phyloP scores from a whole-genome alignment of 2,329 filamentous ascomycete genomes.

The Coniella vitis region DNA sequence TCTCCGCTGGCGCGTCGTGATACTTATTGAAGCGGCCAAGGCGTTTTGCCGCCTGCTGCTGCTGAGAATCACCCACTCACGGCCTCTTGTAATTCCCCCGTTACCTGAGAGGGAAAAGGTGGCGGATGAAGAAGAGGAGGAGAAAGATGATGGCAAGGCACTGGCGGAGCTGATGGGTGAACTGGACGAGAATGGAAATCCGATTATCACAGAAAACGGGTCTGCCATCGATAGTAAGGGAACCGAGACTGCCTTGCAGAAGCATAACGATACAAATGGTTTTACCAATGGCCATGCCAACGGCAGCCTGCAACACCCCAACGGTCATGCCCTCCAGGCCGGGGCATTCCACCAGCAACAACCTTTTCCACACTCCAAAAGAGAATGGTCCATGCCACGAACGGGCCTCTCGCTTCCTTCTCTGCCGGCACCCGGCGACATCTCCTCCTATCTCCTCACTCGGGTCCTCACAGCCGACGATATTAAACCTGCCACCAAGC shows the following conservation, averaged over 20 bases:
- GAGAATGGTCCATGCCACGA: constrained; percentile 86
- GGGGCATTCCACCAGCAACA: not conserved
- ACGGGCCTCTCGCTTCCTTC: constrained; percentile 81
- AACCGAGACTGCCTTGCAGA: not conserved
- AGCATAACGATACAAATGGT: constrained; percentile 8
- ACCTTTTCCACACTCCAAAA: constrained; percentile 27
- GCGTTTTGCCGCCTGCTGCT: constrained; percentile 76
- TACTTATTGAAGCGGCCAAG: constrained; percentile 80
- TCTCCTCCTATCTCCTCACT: constrained; percentile 78
- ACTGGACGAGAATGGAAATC: constrained; percentile 52
- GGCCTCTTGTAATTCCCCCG: constrained; percentile 75
- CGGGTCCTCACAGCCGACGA: constrained; percentile 94
- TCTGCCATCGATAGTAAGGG: constrained; percentile 25
- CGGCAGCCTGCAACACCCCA: not conserved
- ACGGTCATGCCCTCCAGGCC: constrained; percentile 10
- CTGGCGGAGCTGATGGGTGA: constrained; percentile 35
- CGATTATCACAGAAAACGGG: constrained; percentile 31
- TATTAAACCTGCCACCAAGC: constrained; percentile 81
- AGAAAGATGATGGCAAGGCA: constrained; percentile 37
- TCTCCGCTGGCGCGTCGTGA: constrained; percentile 77
- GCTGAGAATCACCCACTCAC: constrained; percentile 72
- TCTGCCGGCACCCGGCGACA: constrained; percentile 73
- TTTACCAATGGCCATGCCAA: not conserved
- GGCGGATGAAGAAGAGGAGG: constrained; percentile 47
- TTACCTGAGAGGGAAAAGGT: constrained; percentile 81